Base-by-base conservation (phyloP, 2,329 filamentous ascomycete species). In the Neurospora sp. region DNA sequence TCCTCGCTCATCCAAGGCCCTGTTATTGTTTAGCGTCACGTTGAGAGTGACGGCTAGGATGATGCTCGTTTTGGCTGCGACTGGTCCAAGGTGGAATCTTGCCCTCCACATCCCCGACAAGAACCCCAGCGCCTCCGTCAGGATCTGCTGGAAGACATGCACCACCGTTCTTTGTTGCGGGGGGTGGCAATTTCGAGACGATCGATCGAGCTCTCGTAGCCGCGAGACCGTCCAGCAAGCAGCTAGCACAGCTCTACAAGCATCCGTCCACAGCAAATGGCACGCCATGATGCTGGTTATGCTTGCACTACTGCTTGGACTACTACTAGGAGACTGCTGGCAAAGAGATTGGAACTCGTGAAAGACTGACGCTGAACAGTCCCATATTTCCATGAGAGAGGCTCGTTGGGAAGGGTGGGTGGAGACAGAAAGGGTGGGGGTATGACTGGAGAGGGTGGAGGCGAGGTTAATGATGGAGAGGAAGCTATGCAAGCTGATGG, bases 231-330 rank as follows among this genome's bases (percentile, higher is more conserved):
- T 58, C 33, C 66, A 71, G 38, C 71, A 74, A 0, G 69, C 67
- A 2, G 67, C 68, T 2, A 74, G 43, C 0, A 69, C 73, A 2
- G 73, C 71, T 2, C 73, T 68, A 23, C 67, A 52, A 7, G 68
- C 70, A 38, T 73, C 69, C 0, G 73, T 68, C 73, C 73, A 74
- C 23, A 74, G 67, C 2, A 74, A 43, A 10, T 74, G 72, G 42
- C 62, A 68, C 1, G 71, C 46, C 39, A 72, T 72, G 46, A 38
- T 67, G 2, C 52, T 67, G 2, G 28, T 46, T 11, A 28, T 17
- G 38, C 11, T 13, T 68, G 10, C 33, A 33, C 5, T 33, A 1
- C 33, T 33, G 33, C 33, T 8, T 33, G 33, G 33, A 33, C 33
- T 33, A 33, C 33, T 33, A 33, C 33, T 33, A 33, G 7, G n/a